Percentiles rank a stretch among this genome's conserved stretches.
These are phyloP conservation scores for Arabidopsis lyrata DNA, from an alignment of 441 rosid species.

Conservation along the genomic window DNA sequence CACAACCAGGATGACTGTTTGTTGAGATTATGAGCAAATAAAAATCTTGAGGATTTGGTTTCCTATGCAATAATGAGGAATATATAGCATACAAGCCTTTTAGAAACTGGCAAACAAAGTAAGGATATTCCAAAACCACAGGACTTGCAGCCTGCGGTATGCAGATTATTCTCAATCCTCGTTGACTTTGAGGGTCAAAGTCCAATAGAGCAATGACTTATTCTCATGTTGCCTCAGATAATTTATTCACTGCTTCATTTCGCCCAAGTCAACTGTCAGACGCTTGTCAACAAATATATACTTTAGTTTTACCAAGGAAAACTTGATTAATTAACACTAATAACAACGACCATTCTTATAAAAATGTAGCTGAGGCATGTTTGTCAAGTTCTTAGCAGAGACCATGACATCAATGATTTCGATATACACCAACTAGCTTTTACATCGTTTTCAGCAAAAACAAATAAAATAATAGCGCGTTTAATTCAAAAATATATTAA, in stretches of 20 bases:
- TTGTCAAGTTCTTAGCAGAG: conserved; percentile 22
- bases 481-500: not conserved
- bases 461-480: not conserved
- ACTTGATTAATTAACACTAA: not conserved
- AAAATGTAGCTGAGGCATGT: not conserved
- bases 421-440: conserved; percentile 3
- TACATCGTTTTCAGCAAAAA: not conserved
- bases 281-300: not conserved
- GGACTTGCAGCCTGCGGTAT: not conserved
- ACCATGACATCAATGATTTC: conserved; percentile 11
- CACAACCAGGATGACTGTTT: not conserved
- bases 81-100: conserved; percentile 22
- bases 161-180: not conserved
- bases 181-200: not conserved
- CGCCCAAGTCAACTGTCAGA: conserved; percentile 27
- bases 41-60: not conserved
- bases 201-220: not conserved
- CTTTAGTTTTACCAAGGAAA: not conserved
- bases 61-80: conserved; percentile 11
- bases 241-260: not conserved
- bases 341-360: not conserved
- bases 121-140: conserved; percentile 10
- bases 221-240: not conserved
- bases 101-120: conserved; percentile 3
- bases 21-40: conserved; percentile 4